Base-by-base conservation (phyloP, 1,284 basidiomycete species). In the Sporisorium reilianum region DNA sequence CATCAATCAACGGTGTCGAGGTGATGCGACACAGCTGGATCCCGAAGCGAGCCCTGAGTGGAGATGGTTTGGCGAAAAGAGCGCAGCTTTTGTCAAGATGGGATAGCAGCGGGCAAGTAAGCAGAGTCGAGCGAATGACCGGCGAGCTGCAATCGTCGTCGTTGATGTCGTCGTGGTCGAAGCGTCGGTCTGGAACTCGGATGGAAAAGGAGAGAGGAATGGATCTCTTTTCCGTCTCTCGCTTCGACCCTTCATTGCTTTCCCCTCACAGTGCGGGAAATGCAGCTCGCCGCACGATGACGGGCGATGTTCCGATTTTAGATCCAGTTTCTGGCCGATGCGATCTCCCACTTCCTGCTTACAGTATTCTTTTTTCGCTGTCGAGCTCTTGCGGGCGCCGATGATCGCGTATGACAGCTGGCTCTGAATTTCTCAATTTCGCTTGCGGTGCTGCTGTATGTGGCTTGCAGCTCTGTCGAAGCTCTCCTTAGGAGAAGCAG, bases 261-360 rank as follows among this genome's bases (percentile, higher is more conserved):
- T 18, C 36, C 8, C 11, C n/a, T 45, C 44, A 16, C 12, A 45
- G 11, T 28, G 45, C 46, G 46, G 34, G 32, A 42, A 20, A 20
- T 55, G 53, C 28, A 22, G 18, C 16, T 38, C 32, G 34, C 30
- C 20, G 49, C 49, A 50, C 36, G 32, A 50, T 50, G 49, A 50
- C 49, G 49, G 49, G 5, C 5, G 46, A 18, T 28, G 30, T 48
- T 30, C 28, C 26, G 28, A 30, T 48, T 48, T 22, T 50, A 30
- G 20, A 22, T 3, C 34, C n/a, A n/a, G n/a, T n/a, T n/a, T 50
- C 36, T 50, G 49, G 32, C 49, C 49, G 49, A 25, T 34, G 20
- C 49, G 46, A 30, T 30, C 28, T 12, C 22, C 11, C 41, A 16
- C 26, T n/a, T 30, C 18, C n/a, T 32, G 7, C 32, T 34, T 34